Evolutionary conservation across 192 early-diverging fungal genomes (phyloP).

Genomic region (Phycomyces nitens): DNA sequence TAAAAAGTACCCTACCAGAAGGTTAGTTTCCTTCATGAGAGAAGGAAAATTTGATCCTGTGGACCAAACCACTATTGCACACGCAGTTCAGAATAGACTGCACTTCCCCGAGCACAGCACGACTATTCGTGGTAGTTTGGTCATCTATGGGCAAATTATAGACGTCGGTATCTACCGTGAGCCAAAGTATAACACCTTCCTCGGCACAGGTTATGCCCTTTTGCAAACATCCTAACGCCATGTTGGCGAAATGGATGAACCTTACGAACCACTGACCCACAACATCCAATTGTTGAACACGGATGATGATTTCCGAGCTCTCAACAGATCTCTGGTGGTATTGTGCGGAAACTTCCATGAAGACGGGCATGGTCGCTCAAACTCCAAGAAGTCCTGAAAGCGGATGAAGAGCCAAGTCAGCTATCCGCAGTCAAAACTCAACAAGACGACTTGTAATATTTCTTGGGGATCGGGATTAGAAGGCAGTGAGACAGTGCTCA

Average conservation of each 20-base stretch:
- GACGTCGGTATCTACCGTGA: not conserved
- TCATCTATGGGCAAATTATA: not conserved
- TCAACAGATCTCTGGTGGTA: not conserved
- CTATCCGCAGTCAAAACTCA: too few species aligned
- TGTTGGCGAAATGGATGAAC: not conserved
- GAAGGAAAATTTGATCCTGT: not conserved
- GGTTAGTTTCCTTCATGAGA: too few species aligned
- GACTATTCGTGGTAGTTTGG: not conserved
- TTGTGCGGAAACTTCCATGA: not conserved
- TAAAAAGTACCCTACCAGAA: too few species aligned
- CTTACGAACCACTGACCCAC: not conserved
- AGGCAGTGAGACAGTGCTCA: too few species aligned
- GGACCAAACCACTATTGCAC: not conserved
- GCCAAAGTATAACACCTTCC: not conserved
- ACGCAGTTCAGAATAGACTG: not conserved
- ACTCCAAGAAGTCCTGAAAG: too few species aligned
- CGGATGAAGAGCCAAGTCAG: too few species aligned
- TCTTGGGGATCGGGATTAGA: too few species aligned
- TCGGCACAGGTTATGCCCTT: not conserved
- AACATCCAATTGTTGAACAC: not conserved
- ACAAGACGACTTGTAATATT: too few species aligned
- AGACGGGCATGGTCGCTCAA: not conserved
- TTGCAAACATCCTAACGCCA: not conserved
- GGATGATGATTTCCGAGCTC: not conserved
- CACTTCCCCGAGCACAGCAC: not conserved